Evolutionary conservation across 495 filamentous ascomycete species (phyloP).

Genomic region (Neurospora sp.): DNA sequence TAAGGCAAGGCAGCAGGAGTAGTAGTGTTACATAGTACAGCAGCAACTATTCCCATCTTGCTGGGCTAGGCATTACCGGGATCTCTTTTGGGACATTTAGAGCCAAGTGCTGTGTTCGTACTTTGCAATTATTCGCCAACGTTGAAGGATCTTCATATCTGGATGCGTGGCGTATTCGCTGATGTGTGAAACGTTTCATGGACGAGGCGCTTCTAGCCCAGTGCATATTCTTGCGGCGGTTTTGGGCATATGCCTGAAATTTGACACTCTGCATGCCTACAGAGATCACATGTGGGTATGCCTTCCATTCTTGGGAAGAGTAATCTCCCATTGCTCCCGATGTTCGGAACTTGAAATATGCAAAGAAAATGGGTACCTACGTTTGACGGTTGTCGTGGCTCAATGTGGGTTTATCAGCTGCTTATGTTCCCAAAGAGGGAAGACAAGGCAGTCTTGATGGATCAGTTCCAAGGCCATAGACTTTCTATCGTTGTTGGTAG

Average conservation of each 20-base stretch:
- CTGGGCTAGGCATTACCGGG: not conserved
- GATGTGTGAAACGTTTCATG: not conserved
- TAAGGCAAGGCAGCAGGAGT: not conserved
- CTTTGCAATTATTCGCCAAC: not conserved
- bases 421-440: not conserved
- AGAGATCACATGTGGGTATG: not conserved
- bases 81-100: not conserved
- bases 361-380: not conserved
- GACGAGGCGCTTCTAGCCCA: not conserved
- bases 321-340: not conserved
- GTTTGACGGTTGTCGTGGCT: not conserved
- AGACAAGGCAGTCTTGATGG: not conserved
- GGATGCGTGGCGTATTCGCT: not conserved
- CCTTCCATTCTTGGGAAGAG: not conserved
- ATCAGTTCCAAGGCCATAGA: not conserved
- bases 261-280: not conserved
- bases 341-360: not conserved
- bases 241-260: not conserved
- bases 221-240: not conserved
- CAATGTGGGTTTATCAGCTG: not conserved
- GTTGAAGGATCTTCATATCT: not conserved
- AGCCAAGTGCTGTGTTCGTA: not conserved
- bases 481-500: not conserved
- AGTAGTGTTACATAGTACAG: not conserved
- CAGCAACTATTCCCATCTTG: not conserved